These are phyloP conservation scores for Backusella psychrophila DNA, from an alignment of 192 early-diverging fungal species.

Conservation along the genomic window DNA sequence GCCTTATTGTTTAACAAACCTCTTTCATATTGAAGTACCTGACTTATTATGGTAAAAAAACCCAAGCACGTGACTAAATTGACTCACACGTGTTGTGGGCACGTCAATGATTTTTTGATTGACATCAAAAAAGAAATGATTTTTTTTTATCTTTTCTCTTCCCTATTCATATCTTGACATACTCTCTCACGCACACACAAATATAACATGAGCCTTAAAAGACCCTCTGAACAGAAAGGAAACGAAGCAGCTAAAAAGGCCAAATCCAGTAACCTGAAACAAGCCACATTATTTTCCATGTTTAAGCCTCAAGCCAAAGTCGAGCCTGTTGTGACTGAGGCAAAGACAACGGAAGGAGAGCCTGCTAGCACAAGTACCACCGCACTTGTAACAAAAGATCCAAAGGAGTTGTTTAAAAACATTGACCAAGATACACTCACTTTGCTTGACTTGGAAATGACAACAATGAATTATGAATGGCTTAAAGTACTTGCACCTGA, in stretches of 20 bases:
- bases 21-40: too few relatives aligned
- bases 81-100: not conserved
- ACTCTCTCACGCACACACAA: not conserved
- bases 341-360: not conserved
- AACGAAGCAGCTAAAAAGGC: not conserved
- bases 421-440: conserved; percentile 30
- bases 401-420: not conserved
- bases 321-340: not conserved
- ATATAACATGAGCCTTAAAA: not conserved
- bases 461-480: conserved; percentile 77
- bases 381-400: not conserved
- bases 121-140: not conserved
- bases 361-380: not conserved
- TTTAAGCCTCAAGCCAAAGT: conserved; percentile 13
- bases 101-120: not conserved
- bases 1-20: too few relatives aligned
- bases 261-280: not conserved
- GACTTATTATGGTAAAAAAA: too few relatives aligned
- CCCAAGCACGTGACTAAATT: too few relatives aligned
- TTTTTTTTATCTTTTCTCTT: not conserved
- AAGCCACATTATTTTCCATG: conserved; percentile 22
- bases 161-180: not conserved
- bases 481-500: conserved; percentile 56
- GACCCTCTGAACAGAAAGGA: not conserved
- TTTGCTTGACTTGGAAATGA: conserved; percentile 56